Percentiles rank a stretch among this genome's conserved stretches.
Conservation (phyloP, 306 rosid genomes). For the Phaseolus lunatus region DNA sequence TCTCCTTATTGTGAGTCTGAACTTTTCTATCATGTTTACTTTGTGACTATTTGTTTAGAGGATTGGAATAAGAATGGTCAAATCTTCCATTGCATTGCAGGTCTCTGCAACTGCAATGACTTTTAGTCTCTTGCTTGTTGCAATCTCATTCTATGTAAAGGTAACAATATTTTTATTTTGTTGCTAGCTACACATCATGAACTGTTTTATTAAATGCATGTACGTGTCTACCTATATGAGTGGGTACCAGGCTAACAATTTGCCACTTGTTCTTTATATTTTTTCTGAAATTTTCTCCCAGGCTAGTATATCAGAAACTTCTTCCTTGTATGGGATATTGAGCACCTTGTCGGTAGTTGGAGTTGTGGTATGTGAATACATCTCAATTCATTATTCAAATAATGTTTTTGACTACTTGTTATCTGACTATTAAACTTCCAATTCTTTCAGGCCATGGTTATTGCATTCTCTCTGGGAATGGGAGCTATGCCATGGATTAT, state of each 20-base stretch:
- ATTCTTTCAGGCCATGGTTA: conserved; percentile 78
- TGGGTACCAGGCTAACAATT: conserved; percentile 1
- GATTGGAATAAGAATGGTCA: conserved; percentile 18
- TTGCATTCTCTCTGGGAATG: conserved; percentile 82
- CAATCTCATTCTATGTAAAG: conserved; percentile 76
- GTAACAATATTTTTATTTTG: conserved; percentile 49
- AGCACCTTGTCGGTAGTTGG: conserved; percentile 74
- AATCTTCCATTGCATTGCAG: conserved; percentile 61
- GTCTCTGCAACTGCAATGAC: conserved; percentile 84
- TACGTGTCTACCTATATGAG: background rate
- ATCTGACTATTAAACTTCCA: conserved; percentile 35
- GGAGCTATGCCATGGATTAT: conserved; percentile 99
- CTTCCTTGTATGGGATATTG: conserved; percentile 57
- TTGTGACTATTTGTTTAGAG: conserved; percentile 34
- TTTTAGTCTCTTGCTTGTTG: conserved; percentile 73
- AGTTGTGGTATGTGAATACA: conserved; percentile 77
- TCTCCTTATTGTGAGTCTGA: conserved; percentile 84
- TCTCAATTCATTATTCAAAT: conserved; percentile 5
- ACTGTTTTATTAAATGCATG: conserved; percentile 1
- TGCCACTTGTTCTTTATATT: conserved; percentile 22
- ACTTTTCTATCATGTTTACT: conserved; percentile 33
- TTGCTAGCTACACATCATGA: conserved; percentile 1
- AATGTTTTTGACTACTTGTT: conserved; percentile 28
- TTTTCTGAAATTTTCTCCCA: conserved; percentile 50
- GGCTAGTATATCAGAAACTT: conserved; percentile 53